Conservation (phyloP, 495 filamentous ascomycete genomes). For the Podospora pseudoanserina region DNA sequence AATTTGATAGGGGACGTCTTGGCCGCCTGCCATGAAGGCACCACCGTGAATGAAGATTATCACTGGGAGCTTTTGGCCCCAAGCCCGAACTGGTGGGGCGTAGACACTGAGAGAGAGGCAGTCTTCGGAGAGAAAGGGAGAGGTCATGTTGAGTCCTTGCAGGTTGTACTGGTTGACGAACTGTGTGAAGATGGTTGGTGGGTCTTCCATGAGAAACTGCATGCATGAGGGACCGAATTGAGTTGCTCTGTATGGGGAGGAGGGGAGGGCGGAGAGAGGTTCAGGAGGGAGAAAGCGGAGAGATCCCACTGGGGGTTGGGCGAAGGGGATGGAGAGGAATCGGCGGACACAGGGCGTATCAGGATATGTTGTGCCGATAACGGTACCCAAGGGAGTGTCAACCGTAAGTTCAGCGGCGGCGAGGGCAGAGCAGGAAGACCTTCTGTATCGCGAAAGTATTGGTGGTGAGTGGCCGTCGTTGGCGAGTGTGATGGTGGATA, state of each 20-base stretch:
- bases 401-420: slow-evolving; percentile 14
- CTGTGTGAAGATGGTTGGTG: slow-evolving; percentile 21
- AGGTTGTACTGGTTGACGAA: slow-evolving; percentile 27
- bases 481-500: not conserved
- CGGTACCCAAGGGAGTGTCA: not conserved
- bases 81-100: not conserved
- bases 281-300: slow-evolving; percentile 44
- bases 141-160: slow-evolving; percentile 20
- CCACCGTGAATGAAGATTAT: slow-evolving; percentile 36
- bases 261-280: slow-evolving; percentile 14
- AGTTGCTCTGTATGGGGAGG: slow-evolving; percentile 15
- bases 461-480: not conserved
- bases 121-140: slow-evolving; percentile 42
- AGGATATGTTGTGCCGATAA: slow-evolving; percentile 19
- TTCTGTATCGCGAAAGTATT: not conserved
- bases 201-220: slow-evolving; percentile 20
- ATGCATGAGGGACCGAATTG: slow-evolving; percentile 22
- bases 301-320: slow-evolving; percentile 45
- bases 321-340: slow-evolving; percentile 58
- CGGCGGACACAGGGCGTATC: slow-evolving; percentile 22
- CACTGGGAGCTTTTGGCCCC: slow-evolving; percentile 28
- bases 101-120: slow-evolving; percentile 56
- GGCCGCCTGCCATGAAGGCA: slow-evolving; percentile 26
- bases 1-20: slow-evolving; percentile 25
- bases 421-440: not conserved